Conservation (phyloP, 2,329 filamentous ascomycete species). For the Catunica adiposa region DNA sequence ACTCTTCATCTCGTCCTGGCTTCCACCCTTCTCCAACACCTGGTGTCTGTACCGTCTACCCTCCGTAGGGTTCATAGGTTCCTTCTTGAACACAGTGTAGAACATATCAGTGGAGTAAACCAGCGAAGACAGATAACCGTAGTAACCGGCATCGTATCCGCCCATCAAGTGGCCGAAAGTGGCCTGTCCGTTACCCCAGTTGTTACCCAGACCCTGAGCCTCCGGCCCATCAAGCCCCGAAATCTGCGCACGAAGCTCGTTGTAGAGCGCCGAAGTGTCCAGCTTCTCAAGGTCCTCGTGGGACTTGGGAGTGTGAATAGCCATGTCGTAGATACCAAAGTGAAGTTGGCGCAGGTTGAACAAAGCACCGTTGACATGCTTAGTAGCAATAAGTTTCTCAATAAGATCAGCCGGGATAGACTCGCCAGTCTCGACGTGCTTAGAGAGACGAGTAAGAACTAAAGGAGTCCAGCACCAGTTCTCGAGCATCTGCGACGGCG, state of each 20-base stretch:
- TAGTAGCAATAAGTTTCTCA: constrained; percentile 55
- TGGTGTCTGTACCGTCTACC: constrained; percentile 63
- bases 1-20: constrained; percentile 65
- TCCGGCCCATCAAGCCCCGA: constrained; percentile 60
- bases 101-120: constrained; percentile 83
- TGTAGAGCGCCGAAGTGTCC: constrained; percentile 52
- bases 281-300: constrained; percentile 52
- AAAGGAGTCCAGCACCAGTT: constrained; percentile 59
- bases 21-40: constrained; percentile 61
- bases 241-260: constrained; percentile 55
- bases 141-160: constrained; percentile 75
- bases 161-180: constrained; percentile 72
- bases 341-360: constrained; percentile 66
- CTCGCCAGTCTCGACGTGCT: constrained; percentile 55
- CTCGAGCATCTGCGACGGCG: constrained; percentile 57
- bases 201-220: constrained; percentile 24
- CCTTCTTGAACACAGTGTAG: constrained; percentile 57
- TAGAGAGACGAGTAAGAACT: constrained; percentile 49
- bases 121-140: constrained; percentile 56
- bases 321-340: constrained; percentile 75
- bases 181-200: constrained; percentile 63
- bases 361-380: constrained; percentile 65
- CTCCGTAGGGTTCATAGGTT: constrained; percentile 61
- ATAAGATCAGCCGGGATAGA: constrained; percentile 61
- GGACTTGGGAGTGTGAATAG: constrained; percentile 52